phyloP scores from a whole-genome alignment of 2,329 filamentous ascomycete genomes.

The Pyrenochaeta sp. region DNA sequence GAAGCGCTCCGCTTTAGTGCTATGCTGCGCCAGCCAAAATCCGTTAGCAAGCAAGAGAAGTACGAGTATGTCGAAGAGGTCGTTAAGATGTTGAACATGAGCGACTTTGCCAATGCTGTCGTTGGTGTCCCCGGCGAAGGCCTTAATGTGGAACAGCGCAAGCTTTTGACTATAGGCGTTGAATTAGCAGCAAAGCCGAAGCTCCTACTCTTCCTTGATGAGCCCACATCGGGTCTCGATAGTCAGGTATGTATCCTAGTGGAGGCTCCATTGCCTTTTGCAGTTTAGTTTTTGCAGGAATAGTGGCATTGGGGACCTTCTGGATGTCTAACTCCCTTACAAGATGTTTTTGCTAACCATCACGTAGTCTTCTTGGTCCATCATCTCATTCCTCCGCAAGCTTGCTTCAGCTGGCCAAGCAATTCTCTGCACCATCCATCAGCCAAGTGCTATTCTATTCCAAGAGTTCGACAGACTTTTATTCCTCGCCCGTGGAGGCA shows the following conservation, averaged over 20 bases:
- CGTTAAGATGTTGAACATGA: constrained; percentile 72
- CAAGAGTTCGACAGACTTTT: constrained; percentile 56
- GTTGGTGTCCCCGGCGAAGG: constrained; percentile 70
- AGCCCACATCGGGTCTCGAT: constrained; percentile 69
- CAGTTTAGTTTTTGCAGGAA: neutral
- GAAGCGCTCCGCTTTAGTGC: constrained; percentile 49
- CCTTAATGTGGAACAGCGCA: constrained; percentile 74
- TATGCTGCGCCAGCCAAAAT: constrained; percentile 59
- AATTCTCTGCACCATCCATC: constrained; percentile 59
- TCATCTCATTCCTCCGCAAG: constrained; percentile 68
- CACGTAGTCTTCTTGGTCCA: constrained; percentile 65
- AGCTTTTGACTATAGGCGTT: constrained; percentile 75
- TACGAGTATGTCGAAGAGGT: constrained; percentile 70
- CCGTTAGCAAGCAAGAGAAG: constrained; percentile 65
- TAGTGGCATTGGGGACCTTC: neutral
- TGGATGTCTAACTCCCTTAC: neutral
- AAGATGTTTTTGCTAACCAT: constrained; percentile 11
- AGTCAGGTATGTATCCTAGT: constrained; percentile 43
- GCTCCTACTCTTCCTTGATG: constrained; percentile 69
- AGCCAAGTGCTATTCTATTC: constrained; percentile 56
- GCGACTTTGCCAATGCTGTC: constrained; percentile 71
- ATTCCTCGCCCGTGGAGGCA: constrained; percentile 54
- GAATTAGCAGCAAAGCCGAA: constrained; percentile 75
- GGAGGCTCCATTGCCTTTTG: neutral
- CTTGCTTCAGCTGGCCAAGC: constrained; percentile 61